These are phyloP conservation scores for Cotoneaster glaucophyllus DNA, from an alignment of 306 rosid species.

Conservation along the genomic window DNA sequence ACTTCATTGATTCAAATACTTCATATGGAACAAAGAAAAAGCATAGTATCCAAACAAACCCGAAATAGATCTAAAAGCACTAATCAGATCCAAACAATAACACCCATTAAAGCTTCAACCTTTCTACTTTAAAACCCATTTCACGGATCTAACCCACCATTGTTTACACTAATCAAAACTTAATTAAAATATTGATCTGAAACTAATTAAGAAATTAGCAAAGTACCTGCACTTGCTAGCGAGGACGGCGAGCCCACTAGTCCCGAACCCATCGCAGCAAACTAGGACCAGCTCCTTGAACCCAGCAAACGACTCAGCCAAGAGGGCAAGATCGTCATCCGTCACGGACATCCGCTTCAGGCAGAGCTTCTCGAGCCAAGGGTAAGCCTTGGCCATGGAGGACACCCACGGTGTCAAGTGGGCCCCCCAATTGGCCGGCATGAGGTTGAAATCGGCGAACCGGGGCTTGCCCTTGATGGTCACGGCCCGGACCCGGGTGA, in stretches of 20 bases:
- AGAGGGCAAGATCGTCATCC: slow-evolving; percentile 45
- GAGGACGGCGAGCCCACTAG: slow-evolving; percentile 57
- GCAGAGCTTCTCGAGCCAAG: slow-evolving; percentile 73
- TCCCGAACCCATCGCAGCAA: slow-evolving; percentile 76
- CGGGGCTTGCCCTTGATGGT: slow-evolving; percentile 78
- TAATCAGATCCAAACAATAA: slow-evolving; percentile 19
- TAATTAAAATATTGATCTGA: background rate
- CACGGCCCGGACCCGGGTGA: slow-evolving; percentile 47
- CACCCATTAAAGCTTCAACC: background rate
- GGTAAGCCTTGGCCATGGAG: slow-evolving; percentile 56
- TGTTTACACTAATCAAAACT: background rate
- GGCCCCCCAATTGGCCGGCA: slow-evolving; percentile 83
- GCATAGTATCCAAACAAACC: slow-evolving; percentile 11
- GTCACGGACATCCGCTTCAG: slow-evolving; percentile 76
- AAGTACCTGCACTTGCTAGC: slow-evolving; percentile 65
- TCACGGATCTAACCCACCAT: slow-evolving; percentile 7
- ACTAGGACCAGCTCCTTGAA: slow-evolving; percentile 71
- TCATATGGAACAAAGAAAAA: background rate
- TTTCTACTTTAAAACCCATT: background rate
- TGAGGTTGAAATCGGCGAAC: slow-evolving; percentile 78
- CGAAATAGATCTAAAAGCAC: slow-evolving; percentile 11
- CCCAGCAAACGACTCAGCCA: slow-evolving; percentile 45
- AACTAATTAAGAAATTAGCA: background rate
- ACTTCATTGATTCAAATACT: background rate
- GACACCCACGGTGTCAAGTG: slow-evolving; percentile 65